Conservation (phyloP, 441 rosid species). For the Aleurites moluccanus region DNA sequence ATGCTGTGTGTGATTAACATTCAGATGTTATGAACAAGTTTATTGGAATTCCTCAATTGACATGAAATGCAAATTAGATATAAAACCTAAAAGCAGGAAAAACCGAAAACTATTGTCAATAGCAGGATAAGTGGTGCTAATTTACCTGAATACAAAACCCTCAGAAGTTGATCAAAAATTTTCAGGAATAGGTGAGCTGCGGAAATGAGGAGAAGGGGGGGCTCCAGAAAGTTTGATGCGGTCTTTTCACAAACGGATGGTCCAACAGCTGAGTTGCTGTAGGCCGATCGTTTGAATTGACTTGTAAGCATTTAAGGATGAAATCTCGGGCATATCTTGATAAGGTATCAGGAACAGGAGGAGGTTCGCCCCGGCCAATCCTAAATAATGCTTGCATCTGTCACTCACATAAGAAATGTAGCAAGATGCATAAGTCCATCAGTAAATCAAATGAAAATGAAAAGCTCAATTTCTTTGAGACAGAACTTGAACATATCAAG, state of each 20-base stretch:
- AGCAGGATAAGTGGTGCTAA: not conserved
- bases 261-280: constrained; percentile 57
- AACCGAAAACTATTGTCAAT: not conserved
- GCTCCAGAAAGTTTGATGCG: constrained; percentile 33
- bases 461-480: not conserved
- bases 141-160: not conserved
- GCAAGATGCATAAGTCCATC: not conserved
- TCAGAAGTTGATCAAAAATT: not conserved
- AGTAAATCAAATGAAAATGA: not conserved
- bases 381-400: constrained; percentile 68
- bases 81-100: not conserved
- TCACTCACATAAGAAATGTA: constrained; percentile 4
- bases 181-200: not conserved
- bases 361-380: constrained; percentile 68
- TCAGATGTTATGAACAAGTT: not conserved
- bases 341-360: constrained; percentile 46
- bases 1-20: not conserved
- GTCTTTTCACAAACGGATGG: constrained; percentile 69
- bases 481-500: not conserved
- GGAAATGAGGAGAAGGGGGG: constrained; percentile 50
- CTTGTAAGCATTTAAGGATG: constrained; percentile 53
- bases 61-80: not conserved
- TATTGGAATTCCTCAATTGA: not conserved
- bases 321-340: constrained; percentile 62
- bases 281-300: constrained; percentile 59